Evolutionary conservation across 2,329 filamentous ascomycete genomes (phyloP).

Genomic region (Dryadomyces quercus-mongolicae): DNA sequence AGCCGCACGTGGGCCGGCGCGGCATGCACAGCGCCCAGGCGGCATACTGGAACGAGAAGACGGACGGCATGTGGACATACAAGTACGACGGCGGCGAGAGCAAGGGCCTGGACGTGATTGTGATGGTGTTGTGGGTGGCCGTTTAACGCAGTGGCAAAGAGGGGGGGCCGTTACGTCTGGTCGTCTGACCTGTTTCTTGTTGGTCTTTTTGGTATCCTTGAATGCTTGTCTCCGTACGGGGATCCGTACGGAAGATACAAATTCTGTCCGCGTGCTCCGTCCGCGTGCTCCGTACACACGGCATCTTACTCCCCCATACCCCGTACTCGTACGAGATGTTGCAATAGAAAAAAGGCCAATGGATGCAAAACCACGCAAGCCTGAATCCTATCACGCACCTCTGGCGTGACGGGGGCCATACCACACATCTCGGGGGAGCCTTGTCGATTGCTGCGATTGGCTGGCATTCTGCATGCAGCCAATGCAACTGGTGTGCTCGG

Average conservation of each 20-base stretch:
- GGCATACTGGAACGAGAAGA: slow-evolving; percentile 84
- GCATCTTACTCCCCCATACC: not conserved
- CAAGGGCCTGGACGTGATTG: slow-evolving; percentile 57
- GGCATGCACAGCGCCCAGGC: slow-evolving; percentile 84
- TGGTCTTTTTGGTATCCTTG: no score
- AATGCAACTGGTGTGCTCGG: no score
- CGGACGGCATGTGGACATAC: slow-evolving; percentile 81
- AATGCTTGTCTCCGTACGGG: no score
- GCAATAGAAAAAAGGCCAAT: not conserved
- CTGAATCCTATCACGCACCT: not conserved
- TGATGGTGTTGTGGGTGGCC: slow-evolving; percentile 69
- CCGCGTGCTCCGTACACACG: no score
- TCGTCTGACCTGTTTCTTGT: no score
- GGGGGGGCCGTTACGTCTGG: no score
- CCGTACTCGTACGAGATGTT: not conserved
- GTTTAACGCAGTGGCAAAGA: not conserved
- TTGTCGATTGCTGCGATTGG: not conserved
- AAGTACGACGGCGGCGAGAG: slow-evolving; percentile 63
- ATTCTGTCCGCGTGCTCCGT: no score
- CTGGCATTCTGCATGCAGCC: not conserved
- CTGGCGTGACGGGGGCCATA: not conserved
- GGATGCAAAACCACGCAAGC: not conserved
- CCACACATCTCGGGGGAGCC: not conserved
- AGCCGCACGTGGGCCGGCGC: slow-evolving; percentile 66
- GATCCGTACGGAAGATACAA: no score